Base-by-base conservation (phyloP, 2,329 filamentous ascomycete species). In the Didymella lethalis region DNA sequence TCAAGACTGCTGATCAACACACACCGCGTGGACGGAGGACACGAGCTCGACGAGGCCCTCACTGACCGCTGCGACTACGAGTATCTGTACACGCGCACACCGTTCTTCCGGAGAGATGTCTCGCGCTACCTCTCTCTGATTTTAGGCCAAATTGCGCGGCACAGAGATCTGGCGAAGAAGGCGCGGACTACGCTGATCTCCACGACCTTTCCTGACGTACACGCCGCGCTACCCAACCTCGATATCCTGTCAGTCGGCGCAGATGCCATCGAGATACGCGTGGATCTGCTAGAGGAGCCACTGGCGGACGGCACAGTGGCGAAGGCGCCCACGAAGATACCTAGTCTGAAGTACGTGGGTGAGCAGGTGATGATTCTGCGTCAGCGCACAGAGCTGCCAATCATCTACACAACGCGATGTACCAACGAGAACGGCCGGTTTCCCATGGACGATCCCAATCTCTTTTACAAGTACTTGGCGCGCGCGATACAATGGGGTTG, bases 401-500 rank as follows among this genome's bases (percentile, higher is more conserved):
- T 96, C 72, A 93, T 96, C 56, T 94, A 94, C 74, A 96, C 92
- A 0, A 93, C 90, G 0, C 84, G 92, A 65, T 95, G 92, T 74
- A 92, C 87, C 2, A 86, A 84, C 29, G 92, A 96, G 71, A 95
- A 94, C 70, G 92, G 92, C 31, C 87, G 87, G 25, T 96, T 95
- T 63, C 92, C 92, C 0, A 93, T 93, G 90, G 88, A 92, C 40
- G 86, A 92, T 54, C 90, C 91, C 0, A 81, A 83, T 14, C 74
- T 95, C 43, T 94, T 89, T 75, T 91, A 91, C 76, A 84, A 88
- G 59, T 94, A 95, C 70, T 84, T 96, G n/a, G 89, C 88, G 69
- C 87, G 90, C 34, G 92, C 92, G 3, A 91, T 95, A 53, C 90
- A 95, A 71, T 96, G 91, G 91, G 92, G 92, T 1, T 90, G 92